phyloP scores from a whole-genome alignment of 192 early-diverging fungal species.

The Allomyces macrogynus region DNA sequence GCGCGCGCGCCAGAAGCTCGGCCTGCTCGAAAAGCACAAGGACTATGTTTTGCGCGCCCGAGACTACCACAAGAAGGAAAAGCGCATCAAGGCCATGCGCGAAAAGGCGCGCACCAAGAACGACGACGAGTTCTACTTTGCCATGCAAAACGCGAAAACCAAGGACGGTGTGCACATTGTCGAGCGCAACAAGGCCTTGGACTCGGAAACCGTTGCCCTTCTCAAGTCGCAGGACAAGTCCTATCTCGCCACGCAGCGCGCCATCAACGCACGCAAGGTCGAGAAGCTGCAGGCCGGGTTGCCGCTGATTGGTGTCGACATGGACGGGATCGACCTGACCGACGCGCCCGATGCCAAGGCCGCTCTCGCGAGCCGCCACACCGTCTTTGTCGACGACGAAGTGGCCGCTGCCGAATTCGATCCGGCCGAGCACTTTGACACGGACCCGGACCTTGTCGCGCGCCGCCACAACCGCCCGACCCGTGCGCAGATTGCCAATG shows the following conservation, averaged over 20 bases:
- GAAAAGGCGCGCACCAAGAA: conserved; percentile 74
- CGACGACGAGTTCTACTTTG: conserved; percentile 97
- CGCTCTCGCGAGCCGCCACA: conserved; percentile 21
- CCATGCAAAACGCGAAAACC: conserved; percentile 75
- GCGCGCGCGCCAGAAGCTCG: conserved; percentile 33
- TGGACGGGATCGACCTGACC: conserved; percentile 12
- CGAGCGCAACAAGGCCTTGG: conserved; percentile 48
- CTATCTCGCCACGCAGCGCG: conserved; percentile 64
- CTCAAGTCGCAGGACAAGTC: conserved; percentile 83
- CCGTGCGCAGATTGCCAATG: conserved; percentile 4
- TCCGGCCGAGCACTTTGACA: conserved; percentile 62
- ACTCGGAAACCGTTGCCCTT: conserved; percentile 54
- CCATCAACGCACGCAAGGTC: conserved; percentile 54
- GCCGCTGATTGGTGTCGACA: conserved; percentile 35
- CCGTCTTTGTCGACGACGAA: conserved; percentile 57
- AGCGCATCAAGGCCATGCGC: conserved; percentile 58
- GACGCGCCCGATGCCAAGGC: conserved; percentile 17
- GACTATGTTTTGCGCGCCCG: conserved; percentile 88
- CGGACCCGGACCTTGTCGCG: conserved; percentile 50
- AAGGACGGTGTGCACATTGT: conserved; percentile 64
- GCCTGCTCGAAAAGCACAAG: conserved; percentile 91
- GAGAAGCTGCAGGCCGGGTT: conserved; percentile 48
- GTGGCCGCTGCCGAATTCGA: conserved; percentile 50
- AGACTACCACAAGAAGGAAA: conserved; percentile 75
- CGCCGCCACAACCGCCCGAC: conserved; percentile 64